These are phyloP conservation scores for Retiboletus flavoniger DNA, from an alignment of 1,284 basidiomycete genomes.

Conservation along the genomic window DNA sequence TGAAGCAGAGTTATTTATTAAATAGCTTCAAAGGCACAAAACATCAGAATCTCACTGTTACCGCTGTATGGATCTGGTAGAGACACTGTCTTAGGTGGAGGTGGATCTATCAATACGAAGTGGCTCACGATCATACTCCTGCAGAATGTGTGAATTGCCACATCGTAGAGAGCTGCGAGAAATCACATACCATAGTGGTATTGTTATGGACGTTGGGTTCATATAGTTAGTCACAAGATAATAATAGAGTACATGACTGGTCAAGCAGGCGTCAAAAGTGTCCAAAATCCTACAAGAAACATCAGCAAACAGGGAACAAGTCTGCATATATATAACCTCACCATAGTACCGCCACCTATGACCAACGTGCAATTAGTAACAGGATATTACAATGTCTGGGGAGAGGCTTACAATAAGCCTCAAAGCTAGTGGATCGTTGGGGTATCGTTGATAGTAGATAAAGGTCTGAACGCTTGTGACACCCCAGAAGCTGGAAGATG, in stretches of 20 bases:
- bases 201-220: slow-evolving; percentile 41
- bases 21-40: neutral
- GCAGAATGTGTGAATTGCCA: neutral
- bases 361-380: neutral
- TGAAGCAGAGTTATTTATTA: slow-evolving; percentile 15
- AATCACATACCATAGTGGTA: slow-evolving; percentile 46
- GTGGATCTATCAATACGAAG: neutral
- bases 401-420: slow-evolving; percentile 41
- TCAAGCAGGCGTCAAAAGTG: slow-evolving; percentile 50
- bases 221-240: slow-evolving; percentile 53
- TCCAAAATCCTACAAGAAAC: slow-evolving; percentile 39
- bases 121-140: slow-evolving; percentile 47
- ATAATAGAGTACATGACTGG: slow-evolving; percentile 50
- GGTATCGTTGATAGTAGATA: slow-evolving; percentile 46
- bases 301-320: neutral
- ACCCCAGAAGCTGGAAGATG: slow-evolving; percentile 50
- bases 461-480: slow-evolving; percentile 55
- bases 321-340: neutral
- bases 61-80: slow-evolving; percentile 43
- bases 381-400: neutral
- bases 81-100: neutral
- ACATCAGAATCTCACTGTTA: slow-evolving; percentile 37
- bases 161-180: neutral
- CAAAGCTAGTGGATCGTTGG: slow-evolving; percentile 39
- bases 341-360: slow-evolving; percentile 24